A percentile compares a stretch with the other conserved stretches of the same genome.
Conservation (phyloP, 768 basidiomycete genomes). For the Lentinula boryana region DNA sequence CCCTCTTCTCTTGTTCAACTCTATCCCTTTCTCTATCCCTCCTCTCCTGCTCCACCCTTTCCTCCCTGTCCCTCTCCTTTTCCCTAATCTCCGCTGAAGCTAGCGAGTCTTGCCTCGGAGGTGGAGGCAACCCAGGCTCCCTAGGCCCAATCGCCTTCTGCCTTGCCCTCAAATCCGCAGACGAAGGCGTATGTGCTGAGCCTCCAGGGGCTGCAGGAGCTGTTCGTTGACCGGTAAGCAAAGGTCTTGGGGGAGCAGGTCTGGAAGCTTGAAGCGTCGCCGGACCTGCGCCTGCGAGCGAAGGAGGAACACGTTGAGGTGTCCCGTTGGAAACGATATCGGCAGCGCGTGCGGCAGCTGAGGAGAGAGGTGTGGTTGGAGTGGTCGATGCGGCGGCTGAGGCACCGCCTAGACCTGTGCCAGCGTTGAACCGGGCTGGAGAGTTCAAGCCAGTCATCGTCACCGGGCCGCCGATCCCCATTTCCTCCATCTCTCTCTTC, state of each 20-base stretch:
- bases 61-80: conserved; percentile 6
- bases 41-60: conserved; percentile 18
- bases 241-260: conserved; percentile 65
- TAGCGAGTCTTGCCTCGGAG: conserved; percentile 48
- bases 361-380: conserved; percentile 31
- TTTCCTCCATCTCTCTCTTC: conserved; percentile 84
- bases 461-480: conserved; percentile 20
- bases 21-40: conserved; percentile 14
- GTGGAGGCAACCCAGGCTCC: conserved; percentile 20
- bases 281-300: conserved; percentile 7
- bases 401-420: conserved; percentile 84
- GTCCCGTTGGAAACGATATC: conserved; percentile 50
- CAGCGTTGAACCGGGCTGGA: conserved; percentile 82
- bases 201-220: conserved; percentile 40
- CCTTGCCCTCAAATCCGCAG: conserved; percentile 61
- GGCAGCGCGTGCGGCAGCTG: conserved; percentile 52
- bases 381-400: conserved; percentile 39
- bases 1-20: conserved; percentile 12
- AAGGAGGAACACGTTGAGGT: conserved; percentile 11
- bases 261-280: conserved; percentile 45
- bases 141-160: conserved; percentile 50
- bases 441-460: conserved; percentile 2
- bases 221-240: conserved; percentile 48
- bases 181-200: conserved; percentile 42
- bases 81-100: conserved; percentile 19